Percentiles rank a stretch among this genome's conserved stretches.
phyloP scores from a whole-genome alignment of 2,329 filamentous ascomycete species.

The Alternaria sp. region DNA sequence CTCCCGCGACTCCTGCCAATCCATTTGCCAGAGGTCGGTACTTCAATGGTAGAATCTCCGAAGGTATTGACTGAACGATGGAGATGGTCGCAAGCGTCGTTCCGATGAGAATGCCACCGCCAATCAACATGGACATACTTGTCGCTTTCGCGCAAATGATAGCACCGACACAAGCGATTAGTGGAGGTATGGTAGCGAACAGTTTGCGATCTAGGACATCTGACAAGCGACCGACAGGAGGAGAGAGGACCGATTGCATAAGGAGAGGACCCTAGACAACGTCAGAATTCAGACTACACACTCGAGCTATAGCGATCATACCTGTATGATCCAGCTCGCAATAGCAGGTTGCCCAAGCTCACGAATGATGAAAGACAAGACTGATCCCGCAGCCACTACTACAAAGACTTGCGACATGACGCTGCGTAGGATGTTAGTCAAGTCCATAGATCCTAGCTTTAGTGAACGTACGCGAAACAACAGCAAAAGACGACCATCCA shows the following conservation, averaged over 20 bases:
- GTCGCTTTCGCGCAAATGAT: constrained; percentile 64
- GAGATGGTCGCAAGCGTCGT: constrained; percentile 63
- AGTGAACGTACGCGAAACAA: constrained; percentile 54
- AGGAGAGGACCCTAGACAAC: constrained; percentile 61
- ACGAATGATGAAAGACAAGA: constrained; percentile 64
- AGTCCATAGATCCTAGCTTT: constrained; percentile 15
- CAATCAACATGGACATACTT: constrained; percentile 65
- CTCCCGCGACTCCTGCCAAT: constrained; percentile 60
- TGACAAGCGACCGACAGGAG: constrained; percentile 64
- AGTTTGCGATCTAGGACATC: constrained; percentile 65
- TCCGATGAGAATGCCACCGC: constrained; percentile 66
- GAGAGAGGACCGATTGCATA: constrained; percentile 66
- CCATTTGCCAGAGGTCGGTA: constrained; percentile 65
- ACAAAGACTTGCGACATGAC: constrained; percentile 65
- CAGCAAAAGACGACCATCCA: constrained; percentile 62
- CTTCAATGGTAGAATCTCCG: constrained; percentile 65
- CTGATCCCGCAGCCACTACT: constrained; percentile 63
- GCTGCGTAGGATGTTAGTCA: constrained; percentile 22
- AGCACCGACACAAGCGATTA: constrained; percentile 63
- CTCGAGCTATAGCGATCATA: constrained; percentile 13
- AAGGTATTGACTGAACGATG: constrained; percentile 65
- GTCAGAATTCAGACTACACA: background rate
- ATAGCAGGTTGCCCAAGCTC: constrained; percentile 62
- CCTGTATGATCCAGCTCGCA: constrained; percentile 65
- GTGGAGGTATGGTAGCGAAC: constrained; percentile 60